phyloP scores from a whole-genome alignment of 2,329 filamentous ascomycete species.

The Alternaria panax region DNA sequence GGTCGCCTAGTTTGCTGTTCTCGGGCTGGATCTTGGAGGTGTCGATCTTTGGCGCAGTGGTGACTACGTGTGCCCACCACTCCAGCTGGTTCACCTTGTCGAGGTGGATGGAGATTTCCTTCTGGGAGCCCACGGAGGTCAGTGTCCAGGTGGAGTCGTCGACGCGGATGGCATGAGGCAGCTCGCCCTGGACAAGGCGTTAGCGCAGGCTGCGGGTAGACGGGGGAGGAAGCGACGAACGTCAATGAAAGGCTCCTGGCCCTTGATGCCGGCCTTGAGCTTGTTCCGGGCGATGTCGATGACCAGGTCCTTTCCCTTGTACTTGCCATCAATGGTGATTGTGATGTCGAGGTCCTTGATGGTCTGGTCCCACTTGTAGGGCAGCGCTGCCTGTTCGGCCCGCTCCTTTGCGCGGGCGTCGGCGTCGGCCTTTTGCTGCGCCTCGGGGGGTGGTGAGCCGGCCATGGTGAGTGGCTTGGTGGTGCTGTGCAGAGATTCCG shows the following conservation, averaged over 20 bases:
- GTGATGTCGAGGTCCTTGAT: slow-evolving; percentile 87
- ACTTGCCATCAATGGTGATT: slow-evolving; percentile 78
- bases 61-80: slow-evolving; percentile 97
- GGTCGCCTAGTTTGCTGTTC: slow-evolving; percentile 86
- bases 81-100: slow-evolving; percentile 97
- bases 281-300: slow-evolving; percentile 82
- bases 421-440: slow-evolving; percentile 63
- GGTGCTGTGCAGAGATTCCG: slow-evolving; percentile 12
- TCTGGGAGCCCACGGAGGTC: slow-evolving; percentile 67
- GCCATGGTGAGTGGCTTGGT: slow-evolving; percentile 36
- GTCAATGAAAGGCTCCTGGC: slow-evolving; percentile 82
- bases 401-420: slow-evolving; percentile 74
- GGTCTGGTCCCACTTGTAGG: slow-evolving; percentile 97
- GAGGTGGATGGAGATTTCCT: slow-evolving; percentile 86
- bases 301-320: slow-evolving; percentile 83
- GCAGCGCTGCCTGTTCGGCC: slow-evolving; percentile 87
- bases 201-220: background rate
- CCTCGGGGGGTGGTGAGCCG: slow-evolving; percentile 59
- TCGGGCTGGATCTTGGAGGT: slow-evolving; percentile 94
- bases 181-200: slow-evolving; percentile 69
- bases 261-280: slow-evolving; percentile 84
- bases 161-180: slow-evolving; percentile 78
- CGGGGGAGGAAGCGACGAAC: slow-evolving; percentile 57
- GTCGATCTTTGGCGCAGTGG: slow-evolving; percentile 86
- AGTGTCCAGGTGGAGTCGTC: slow-evolving; percentile 98